phyloP scores from a whole-genome alignment of 495 filamentous ascomycete species.

The Penicillium mononematosum region DNA sequence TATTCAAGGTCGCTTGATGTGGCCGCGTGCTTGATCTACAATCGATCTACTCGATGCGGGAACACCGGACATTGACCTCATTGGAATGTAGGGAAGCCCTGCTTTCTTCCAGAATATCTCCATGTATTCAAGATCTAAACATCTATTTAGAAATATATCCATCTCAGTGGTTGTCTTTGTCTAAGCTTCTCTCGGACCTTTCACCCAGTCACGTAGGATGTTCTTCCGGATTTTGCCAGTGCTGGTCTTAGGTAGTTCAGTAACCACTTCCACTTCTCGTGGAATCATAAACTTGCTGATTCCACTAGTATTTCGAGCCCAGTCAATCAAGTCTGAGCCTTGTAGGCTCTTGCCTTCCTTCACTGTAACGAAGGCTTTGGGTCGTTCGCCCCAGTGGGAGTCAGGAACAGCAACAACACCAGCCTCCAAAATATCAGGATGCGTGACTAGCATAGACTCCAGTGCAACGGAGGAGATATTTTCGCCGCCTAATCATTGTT shows the following conservation, averaged over 20 bases:
- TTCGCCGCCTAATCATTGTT: slow-evolving; percentile 67
- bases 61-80: slow-evolving; percentile 9
- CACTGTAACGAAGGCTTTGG: slow-evolving; percentile 89
- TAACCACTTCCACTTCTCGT: slow-evolving; percentile 83
- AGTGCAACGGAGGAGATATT: slow-evolving; percentile 95
- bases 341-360: slow-evolving; percentile 58
- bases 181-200: slow-evolving; percentile 33
- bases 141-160: background rate
- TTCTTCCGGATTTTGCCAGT: slow-evolving; percentile 98
- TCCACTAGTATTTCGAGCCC: slow-evolving; percentile 73
- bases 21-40: slow-evolving; percentile 17
- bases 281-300: slow-evolving; percentile 97
- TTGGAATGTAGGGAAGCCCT: slow-evolving; percentile 12
- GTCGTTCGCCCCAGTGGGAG: slow-evolving; percentile 89
- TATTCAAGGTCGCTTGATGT: slow-evolving; percentile 13
- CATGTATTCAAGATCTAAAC: background rate
- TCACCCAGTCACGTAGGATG: slow-evolving; percentile 83
- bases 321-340: slow-evolving; percentile 74
- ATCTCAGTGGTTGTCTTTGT: background rate
- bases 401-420: slow-evolving; percentile 89
- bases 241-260: slow-evolving; percentile 90
- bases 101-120: background rate
- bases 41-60: slow-evolving; percentile 3
- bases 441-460: slow-evolving; percentile 86
- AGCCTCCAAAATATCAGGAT: slow-evolving; percentile 85